Evolutionary conservation across 768 basidiomycete genomes (phyloP).

Genomic region (Royoungia palumana): DNA sequence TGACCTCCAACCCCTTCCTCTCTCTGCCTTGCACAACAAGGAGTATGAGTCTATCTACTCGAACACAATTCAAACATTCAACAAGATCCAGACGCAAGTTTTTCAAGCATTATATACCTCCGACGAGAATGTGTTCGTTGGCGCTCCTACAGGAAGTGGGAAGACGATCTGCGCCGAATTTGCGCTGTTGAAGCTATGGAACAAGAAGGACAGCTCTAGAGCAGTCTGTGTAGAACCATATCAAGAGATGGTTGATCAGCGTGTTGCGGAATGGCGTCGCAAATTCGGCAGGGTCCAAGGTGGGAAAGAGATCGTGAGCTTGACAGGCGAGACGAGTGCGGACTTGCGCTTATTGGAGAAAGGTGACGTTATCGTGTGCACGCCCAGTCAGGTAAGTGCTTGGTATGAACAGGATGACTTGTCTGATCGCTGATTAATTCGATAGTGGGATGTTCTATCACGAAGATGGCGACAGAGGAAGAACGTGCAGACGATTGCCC

Average conservation of each 20-base stretch:
- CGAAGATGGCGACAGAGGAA: conserved; percentile 95
- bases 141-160: conserved; percentile 94
- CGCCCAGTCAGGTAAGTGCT: conserved; percentile 74
- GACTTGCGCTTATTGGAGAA: conserved; percentile 88
- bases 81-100: conserved; percentile 99
- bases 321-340: conserved; percentile 92
- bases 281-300: conserved; percentile 84
- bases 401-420: no score
- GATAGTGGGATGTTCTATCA: conserved; percentile 91
- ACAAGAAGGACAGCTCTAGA: conserved; percentile 72
- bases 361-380: conserved; percentile 91
- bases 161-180: conserved; percentile 99
- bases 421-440: background rate
- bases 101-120: conserved; percentile 97
- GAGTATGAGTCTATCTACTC: conserved; percentile 89
- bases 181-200: conserved; percentile 92
- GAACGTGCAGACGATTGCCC: conserved; percentile 89
- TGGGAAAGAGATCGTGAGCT: conserved; percentile 88
- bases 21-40: conserved; percentile 89
- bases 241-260: conserved; percentile 94
- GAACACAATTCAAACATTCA: conserved; percentile 78
- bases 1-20: conserved; percentile 86
- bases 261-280: conserved; percentile 82
- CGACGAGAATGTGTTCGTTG: conserved; percentile 95
- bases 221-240: conserved; percentile 97